Base-by-base conservation (phyloP, 169 alveolate genomes). In the Eimeria falciformis region DNA sequence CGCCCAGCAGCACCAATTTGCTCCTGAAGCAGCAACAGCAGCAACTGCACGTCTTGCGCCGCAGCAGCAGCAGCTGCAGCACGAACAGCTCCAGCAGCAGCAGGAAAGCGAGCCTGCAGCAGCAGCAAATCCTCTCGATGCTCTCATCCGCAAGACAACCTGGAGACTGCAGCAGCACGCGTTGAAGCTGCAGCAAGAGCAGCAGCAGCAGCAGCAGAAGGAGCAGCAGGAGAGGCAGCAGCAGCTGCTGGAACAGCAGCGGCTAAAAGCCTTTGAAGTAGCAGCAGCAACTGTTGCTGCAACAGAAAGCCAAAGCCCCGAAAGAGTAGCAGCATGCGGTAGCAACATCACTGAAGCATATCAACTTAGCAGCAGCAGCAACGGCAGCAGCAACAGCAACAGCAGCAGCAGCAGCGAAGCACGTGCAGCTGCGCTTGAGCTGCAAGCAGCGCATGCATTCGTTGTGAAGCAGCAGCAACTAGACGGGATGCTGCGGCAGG, bases 131-230 rank as follows among this genome's bases (percentile, higher is more conserved):
- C 47, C 86, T 1, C 86, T 77, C 46, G 86, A 77, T 23, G 29
- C 40, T 5, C 69, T 77, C 25, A 77, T 77, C 47, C 65, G 68
- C 68, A 77, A 77, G 11, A 77, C 86, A 0, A 33, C 86, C 9
- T 77, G 86, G 86, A 77, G 45, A 68, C 86, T 77, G 86, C 86
- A 77, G 69, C 68, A 65, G 56, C 77, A 81, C 90, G 62, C 43
- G 11, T 23, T 55, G 90, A 23, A 43, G 78, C 78, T 55, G 77
- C 90, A 55, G 77, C 90, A 55, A 37, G 33, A 81, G 56, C 33
- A 37, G 77, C 78, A 81, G 58, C 90, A 81, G 45, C 69, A 37
- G 90, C 78, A 53, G 77, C 14, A 14, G 33, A 27, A 47, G 55
- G 73, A 50, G 71, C 73, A 78, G 71, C 73, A 50, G 88, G 27